Evolutionary conservation across 805 yeast species (phyloP), one percentile per base, ranked within the genome.

Genomic region (Groenewaldozyma tartarivorans): DNA sequence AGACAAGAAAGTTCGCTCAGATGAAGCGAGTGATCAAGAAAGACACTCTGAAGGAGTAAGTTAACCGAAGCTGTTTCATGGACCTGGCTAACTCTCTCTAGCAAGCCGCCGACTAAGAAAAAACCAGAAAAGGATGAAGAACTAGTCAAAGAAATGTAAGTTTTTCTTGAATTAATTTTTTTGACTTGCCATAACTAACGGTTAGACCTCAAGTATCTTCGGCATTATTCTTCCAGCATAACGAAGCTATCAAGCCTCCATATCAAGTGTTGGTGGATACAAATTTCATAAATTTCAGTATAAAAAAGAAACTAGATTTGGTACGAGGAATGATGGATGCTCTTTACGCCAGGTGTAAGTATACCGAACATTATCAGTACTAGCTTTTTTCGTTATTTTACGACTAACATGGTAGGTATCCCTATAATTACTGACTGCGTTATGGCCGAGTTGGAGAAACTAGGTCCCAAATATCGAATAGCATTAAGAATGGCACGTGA

Each of bases 311-410:
- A 56, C 79, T 92, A 41, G 98, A 92, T 59, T 68, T 92, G 6
- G 88, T 86, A n/a, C 74, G 87, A 53, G 98, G 96, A 9, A 81
- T 92, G 81, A 90, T 92, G 97, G 97, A 90, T 60, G 74, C 94
- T 44, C 66, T 90, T 31, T 81, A 81, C 57, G 98, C 98, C 35
- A 86, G 92, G 58, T 87, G 96, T 30, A 36, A 36, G 39, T 36
- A 13, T 13, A 24, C 7, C n/a, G n/a, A n/a, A n/a, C n/a, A n/a
- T n/a, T n/a, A n/a, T n/a, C n/a, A n/a, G n/a, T n/a, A n/a, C n/a
- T n/a, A n/a, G n/a, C n/a, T n/a, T n/a, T n/a, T n/a, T n/a, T n/a
- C n/a, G n/a, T n/a, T n/a, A n/a, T n/a, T n/a, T n/a, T n/a, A n/a
- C n/a, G n/a, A n/a, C n/a, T n/a, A n/a, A n/a, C n/a, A 21, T 20